Evolutionary conservation across 2,329 filamentous ascomycete species (phyloP), one percentile per base, ranked within the genome.

Genomic region (Xylariales sp.): DNA sequence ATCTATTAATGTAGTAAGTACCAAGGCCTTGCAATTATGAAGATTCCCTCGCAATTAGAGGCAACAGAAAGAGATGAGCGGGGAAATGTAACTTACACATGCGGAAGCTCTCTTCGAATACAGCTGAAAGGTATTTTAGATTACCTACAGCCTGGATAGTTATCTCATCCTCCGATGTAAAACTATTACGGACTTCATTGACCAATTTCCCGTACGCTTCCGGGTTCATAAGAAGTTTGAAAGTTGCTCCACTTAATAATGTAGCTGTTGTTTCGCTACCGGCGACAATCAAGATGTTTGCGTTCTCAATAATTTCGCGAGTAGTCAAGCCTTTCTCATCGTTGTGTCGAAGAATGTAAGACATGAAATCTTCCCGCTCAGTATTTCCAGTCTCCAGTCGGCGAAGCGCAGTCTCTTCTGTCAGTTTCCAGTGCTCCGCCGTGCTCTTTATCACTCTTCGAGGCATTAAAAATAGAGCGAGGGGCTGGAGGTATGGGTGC

Each of bases 1-100:
- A 32, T 67, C 69, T 31, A 60, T 47, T 17, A 67, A 58, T 20
- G 70, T 41, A 5, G 53, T 48, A 47, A 70, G 67, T 10, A 67
- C 56, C 8, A 70, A 48, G 33, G n/a, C n/a, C n/a, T n/a, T n/a
- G n/a, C n/a, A n/a, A n/a, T n/a, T n/a, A n/a, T n/a, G n/a, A n/a
- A n/a, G n/a, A n/a, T n/a, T n/a, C n/a, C n/a, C n/a, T n/a, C n/a
- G n/a, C n/a, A n/a, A n/a, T n/a, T n/a, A n/a, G n/a, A n/a, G n/a
- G n/a, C n/a, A n/a, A n/a, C n/a, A n/a, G n/a, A n/a, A n/a, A n/a
- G n/a, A n/a, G n/a, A n/a, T n/a, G n/a, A n/a, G n/a, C n/a, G n/a
- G n/a, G n/a, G n/a, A n/a, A n/a, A n/a, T n/a, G n/a, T 23, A n/a
- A 33, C 19, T 33, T 15, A 33, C 31, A 69, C 32, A 60, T 48